Base-by-base conservation (phyloP, 2,329 filamentous ascomycete genomes). In the Colletotrichum godetiae region DNA sequence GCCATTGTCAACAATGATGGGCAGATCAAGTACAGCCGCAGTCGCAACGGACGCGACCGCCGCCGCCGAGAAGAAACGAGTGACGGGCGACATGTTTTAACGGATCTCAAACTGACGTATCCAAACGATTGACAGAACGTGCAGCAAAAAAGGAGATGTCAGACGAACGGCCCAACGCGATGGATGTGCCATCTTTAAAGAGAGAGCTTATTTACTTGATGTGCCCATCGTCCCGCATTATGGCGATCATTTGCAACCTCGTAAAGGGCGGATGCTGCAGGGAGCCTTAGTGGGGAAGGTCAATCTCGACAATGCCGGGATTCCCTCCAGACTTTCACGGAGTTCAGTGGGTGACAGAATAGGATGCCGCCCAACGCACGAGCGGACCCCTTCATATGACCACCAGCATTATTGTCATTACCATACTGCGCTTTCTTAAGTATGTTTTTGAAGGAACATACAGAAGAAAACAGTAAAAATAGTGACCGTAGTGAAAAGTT, bases 11-110 rank as follows among this genome's bases (percentile, higher is more conserved):
- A 75, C 49, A 22, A 60, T 63, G 13, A 76, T 75, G 49, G 69
- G 69, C 59, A 76, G 24, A 19, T 76, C 73, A 13, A 75, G 35
- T 49, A 75, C 69, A n/a, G 65, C 69, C 13, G 74, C 74, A 24
- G 61, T 37, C 24, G 70, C 67, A 3, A 66, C 66, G 24, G 67
- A 69, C 27, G 67, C 66, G 55, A 35, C 67, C 53, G 66, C 60
- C 53, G 60, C 70, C 55, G 67, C 60, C 49, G 60, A 69, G 33
- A 68, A 52, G 46, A 65, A 69, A 29, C 70, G 59, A 57, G 56
- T 62, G 67, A 65, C 46, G 66, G 46, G 55, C 62, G 70, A 55
- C 70, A 73, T 73, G 22, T 19, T 49, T 8, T 66, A 1, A 33
- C 49, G 13, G 55, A 19, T 29, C 27, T 46, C 29, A 15, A 49